Conservation (phyloP, 768 basidiomycete species). For the Tricholomella constricta region DNA sequence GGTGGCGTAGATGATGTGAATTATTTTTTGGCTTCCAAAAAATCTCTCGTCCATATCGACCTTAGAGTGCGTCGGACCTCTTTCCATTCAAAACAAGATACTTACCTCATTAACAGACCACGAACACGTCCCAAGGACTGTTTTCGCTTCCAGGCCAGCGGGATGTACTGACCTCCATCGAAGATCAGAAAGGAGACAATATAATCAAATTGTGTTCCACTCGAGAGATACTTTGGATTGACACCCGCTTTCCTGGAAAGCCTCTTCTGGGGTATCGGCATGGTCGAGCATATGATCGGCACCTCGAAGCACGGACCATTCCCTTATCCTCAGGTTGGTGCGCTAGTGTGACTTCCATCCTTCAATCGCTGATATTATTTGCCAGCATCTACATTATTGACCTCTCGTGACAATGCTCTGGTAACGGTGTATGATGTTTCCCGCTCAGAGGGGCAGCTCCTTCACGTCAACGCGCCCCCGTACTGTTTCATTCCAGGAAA, state of each 20-base stretch:
- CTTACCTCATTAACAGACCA: conserved; percentile 27
- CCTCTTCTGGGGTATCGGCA: conserved; percentile 68
- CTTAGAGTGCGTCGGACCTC: conserved; percentile 47
- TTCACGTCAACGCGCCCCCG: conserved; percentile 48
- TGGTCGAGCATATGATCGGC: conserved; percentile 59
- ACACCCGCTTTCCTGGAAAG: conserved; percentile 54
- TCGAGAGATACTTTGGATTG: conserved; percentile 67
- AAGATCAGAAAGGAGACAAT: conserved; percentile 41
- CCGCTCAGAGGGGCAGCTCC: conserved; percentile 36
- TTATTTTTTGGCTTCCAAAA: conserved; percentile 51
- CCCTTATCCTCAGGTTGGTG: conserved; percentile 30
- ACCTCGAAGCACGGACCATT: conserved; percentile 47
- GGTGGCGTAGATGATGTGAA: conserved; percentile 32
- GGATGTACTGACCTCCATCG: conserved; percentile 56
- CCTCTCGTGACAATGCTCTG: conserved; percentile 59
- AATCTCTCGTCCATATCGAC: conserved; percentile 48
- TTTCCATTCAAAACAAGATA: background rate
- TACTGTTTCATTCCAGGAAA: conserved; percentile 40
- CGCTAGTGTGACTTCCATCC: conserved; percentile 19
- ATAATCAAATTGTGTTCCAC: conserved; percentile 62
- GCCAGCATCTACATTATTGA: conserved; percentile 61
- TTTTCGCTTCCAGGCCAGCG: conserved; percentile 34
- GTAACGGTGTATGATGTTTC: conserved; percentile 68
- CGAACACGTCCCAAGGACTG: conserved; percentile 26
- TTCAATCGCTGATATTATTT: conserved; percentile 1